A percentile compares a stretch with the other conserved stretches of the same genome.
phyloP scores from a whole-genome alignment of 768 basidiomycete genomes.

The Crassisporium funariophilum region DNA sequence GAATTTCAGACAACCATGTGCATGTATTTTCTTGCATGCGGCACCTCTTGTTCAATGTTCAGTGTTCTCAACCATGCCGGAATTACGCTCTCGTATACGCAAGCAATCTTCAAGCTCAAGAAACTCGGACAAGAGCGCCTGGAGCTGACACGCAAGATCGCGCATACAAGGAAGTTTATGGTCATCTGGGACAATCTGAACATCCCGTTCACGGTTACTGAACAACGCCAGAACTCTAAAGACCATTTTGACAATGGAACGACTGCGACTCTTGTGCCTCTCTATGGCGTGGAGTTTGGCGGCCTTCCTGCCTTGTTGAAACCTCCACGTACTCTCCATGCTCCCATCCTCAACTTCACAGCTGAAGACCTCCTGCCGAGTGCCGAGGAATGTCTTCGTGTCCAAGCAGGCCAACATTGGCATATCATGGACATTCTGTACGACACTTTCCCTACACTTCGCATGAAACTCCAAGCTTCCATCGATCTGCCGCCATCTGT shows the following conservation, averaged over 20 bases:
- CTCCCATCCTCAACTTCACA: slow-evolving; percentile 3
- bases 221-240: slow-evolving; percentile 23
- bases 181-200: slow-evolving; percentile 30
- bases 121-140: slow-evolving; percentile 12
- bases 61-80: slow-evolving; percentile 25
- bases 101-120: slow-evolving; percentile 17
- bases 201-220: slow-evolving; percentile 23
- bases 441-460: slow-evolving; percentile 9
- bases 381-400: not conserved
- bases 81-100: slow-evolving; percentile 18
- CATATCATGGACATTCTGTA: slow-evolving; percentile 21
- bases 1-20: slow-evolving; percentile 16
- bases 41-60: slow-evolving; percentile 19
- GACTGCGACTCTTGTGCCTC: slow-evolving; percentile 23
- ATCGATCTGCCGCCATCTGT: slow-evolving; percentile 9
- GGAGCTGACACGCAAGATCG: slow-evolving; percentile 5
- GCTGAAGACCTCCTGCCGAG: slow-evolving; percentile 13
- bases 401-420: slow-evolving; percentile 14
- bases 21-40: slow-evolving; percentile 22
- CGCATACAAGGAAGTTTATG: slow-evolving; percentile 7
- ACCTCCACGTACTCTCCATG: not conserved
- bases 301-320: slow-evolving; percentile 7
- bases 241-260: slow-evolving; percentile 32
- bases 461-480: not conserved
- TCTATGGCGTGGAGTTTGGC: slow-evolving; percentile 16